Conservation (phyloP, 2,329 filamentous ascomycete genomes). For the Xylariaceae sp. region DNA sequence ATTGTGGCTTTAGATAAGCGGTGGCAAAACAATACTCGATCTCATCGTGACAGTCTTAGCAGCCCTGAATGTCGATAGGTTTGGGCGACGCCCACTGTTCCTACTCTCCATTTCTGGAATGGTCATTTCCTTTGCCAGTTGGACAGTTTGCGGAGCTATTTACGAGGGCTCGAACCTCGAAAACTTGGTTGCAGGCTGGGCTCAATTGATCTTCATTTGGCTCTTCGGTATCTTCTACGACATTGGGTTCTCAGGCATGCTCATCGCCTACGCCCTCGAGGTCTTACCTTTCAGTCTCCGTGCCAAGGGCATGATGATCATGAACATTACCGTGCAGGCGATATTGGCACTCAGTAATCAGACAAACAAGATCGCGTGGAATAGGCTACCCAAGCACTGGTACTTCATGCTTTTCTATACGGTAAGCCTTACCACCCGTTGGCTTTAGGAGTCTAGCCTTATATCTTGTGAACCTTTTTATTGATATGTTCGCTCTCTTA, state of each 20-base stretch:
- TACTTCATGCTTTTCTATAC: constrained; percentile 65
- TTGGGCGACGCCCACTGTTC: constrained; percentile 52
- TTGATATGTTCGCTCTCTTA: constrained; percentile 14
- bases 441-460: no score
- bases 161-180: constrained; percentile 45
- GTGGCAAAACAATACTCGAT: constrained; percentile 56
- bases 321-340: constrained; percentile 62
- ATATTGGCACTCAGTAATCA: constrained; percentile 58
- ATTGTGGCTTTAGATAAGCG: constrained; percentile 35
- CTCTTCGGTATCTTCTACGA: constrained; percentile 57
- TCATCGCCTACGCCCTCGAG: constrained; percentile 56
- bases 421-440: constrained; percentile 29
- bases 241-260: constrained; percentile 55
- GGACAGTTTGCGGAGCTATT: constrained; percentile 50
- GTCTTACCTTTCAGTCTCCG: constrained; percentile 56
- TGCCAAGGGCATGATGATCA: constrained; percentile 58
- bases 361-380: constrained; percentile 62
- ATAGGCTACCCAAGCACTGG: constrained; percentile 56
- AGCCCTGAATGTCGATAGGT: constrained; percentile 44
- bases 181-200: constrained; percentile 45
- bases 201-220: constrained; percentile 57
- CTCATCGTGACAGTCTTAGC: constrained; percentile 54
- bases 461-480: not conserved
- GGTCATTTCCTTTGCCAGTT: constrained; percentile 44
- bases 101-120: constrained; percentile 46